Evolutionary conservation across 2,329 filamentous ascomycete genomes (phyloP).

Genomic region (Cucurbitaria berberidis): DNA sequence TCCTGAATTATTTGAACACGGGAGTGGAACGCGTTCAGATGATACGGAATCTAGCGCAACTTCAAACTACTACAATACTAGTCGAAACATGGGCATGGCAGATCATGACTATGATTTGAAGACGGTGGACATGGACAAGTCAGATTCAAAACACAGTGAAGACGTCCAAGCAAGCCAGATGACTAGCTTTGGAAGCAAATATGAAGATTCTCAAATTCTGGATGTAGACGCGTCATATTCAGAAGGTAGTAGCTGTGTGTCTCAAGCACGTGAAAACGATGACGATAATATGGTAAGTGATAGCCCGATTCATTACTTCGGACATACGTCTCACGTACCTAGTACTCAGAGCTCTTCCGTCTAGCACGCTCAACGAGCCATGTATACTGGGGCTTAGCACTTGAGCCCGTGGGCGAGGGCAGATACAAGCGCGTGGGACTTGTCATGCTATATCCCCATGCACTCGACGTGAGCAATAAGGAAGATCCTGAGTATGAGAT

Average conservation of each 20-base stretch:
- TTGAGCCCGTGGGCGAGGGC: neutral
- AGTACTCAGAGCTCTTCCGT: neutral
- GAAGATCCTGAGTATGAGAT: neutral
- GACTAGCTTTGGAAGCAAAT: neutral
- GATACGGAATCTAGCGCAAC: too few species aligned
- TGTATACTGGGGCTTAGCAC: slow-evolving; percentile 5
- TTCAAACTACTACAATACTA: too few species aligned
- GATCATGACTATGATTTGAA: too few species aligned
- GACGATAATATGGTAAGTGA: neutral
- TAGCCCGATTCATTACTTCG: neutral
- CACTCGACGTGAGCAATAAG: neutral
- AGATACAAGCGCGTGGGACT: slow-evolving; percentile 5
- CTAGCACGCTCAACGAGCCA: neutral
- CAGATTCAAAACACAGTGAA: too few species aligned
- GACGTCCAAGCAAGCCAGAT: too few species aligned
- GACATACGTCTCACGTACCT: neutral
- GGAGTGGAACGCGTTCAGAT: too few species aligned
- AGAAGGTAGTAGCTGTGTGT: too few species aligned
- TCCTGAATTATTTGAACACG: too few species aligned
- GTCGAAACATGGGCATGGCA: too few species aligned
- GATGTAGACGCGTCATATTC: neutral
- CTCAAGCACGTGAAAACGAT: neutral
- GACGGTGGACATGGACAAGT: too few species aligned
- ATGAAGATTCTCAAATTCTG: neutral
- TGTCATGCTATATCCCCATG: slow-evolving; percentile 7